phyloP scores from a whole-genome alignment of 176 grass and related monocot genomes.

The Carex littledalei region DNA sequence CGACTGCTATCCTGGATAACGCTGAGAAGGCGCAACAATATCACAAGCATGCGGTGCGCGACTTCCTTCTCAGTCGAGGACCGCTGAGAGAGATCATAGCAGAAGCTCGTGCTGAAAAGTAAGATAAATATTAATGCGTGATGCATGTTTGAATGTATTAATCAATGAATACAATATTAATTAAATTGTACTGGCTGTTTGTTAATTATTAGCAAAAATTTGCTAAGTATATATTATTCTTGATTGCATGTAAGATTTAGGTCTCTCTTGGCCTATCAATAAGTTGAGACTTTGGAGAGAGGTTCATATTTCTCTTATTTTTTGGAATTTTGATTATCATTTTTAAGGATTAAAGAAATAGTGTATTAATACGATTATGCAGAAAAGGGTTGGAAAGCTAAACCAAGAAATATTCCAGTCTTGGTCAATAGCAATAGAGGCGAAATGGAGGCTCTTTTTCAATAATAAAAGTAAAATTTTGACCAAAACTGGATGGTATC shows the following conservation, averaged over 20 bases:
- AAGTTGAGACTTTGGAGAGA: neutral
- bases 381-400: neutral
- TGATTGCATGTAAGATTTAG: neutral
- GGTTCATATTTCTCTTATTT: neutral
- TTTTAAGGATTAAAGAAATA: neutral
- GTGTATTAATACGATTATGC: neutral
- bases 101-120: neutral
- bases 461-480: neutral
- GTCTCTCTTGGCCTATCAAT: neutral
- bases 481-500: no score
- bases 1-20: no score
- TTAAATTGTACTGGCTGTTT: neutral
- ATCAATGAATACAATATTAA: neutral
- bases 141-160: neutral
- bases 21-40: no score
- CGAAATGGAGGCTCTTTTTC: no score
- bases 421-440: no score
- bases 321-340: neutral
- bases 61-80: conserved; percentile 12
- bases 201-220: neutral
- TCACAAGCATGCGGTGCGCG: no score
- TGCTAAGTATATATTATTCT: neutral
- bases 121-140: neutral
- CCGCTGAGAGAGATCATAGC: conserved; percentile 6
- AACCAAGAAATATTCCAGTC: neutral